Conservation (phyloP, 2,329 filamentous ascomycete genomes). For the Aspergillus udagawae region DNA sequence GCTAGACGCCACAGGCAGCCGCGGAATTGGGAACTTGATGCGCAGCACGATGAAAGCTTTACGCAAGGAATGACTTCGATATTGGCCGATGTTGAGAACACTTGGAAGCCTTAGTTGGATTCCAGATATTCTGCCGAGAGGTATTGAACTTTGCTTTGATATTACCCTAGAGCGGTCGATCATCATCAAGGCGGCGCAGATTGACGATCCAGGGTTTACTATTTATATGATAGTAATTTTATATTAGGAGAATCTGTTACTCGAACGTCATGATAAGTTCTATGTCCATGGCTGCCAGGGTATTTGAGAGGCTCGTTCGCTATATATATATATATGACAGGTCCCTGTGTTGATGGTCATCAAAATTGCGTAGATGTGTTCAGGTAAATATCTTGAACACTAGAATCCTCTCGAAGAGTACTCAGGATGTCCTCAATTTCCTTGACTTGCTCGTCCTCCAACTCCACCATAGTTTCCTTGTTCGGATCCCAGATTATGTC, state of each 20-base stretch:
- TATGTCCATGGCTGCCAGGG: neutral
- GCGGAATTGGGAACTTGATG: slow-evolving; percentile 67
- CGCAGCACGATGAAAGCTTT: slow-evolving; percentile 77
- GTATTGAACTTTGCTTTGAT: neutral
- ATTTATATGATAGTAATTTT: neutral
- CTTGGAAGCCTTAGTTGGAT: neutral
- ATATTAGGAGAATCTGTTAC: too few species aligned
- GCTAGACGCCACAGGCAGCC: slow-evolving; percentile 60
- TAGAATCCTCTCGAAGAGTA: slow-evolving; percentile 58
- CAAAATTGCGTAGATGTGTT: slow-evolving; percentile 49
- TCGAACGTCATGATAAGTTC: neutral
- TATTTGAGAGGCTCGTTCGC: neutral
- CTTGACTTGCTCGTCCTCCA: slow-evolving; percentile 54
- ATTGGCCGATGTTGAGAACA: neutral
- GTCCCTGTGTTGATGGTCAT: neutral
- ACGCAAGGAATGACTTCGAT: slow-evolving; percentile 42
- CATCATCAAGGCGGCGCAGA: neutral
- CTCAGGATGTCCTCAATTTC: slow-evolving; percentile 57
- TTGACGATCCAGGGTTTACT: neutral
- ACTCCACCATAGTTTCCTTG: slow-evolving; percentile 66
- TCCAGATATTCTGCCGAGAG: neutral
- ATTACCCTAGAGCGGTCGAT: neutral
- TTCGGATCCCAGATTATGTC: slow-evolving; percentile 86
- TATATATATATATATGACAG: neutral
- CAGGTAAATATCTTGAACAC: slow-evolving; percentile 74